phyloP scores from a whole-genome alignment of 2,329 filamentous ascomycete species.

The Stagonosporopsis tanaceti region DNA sequence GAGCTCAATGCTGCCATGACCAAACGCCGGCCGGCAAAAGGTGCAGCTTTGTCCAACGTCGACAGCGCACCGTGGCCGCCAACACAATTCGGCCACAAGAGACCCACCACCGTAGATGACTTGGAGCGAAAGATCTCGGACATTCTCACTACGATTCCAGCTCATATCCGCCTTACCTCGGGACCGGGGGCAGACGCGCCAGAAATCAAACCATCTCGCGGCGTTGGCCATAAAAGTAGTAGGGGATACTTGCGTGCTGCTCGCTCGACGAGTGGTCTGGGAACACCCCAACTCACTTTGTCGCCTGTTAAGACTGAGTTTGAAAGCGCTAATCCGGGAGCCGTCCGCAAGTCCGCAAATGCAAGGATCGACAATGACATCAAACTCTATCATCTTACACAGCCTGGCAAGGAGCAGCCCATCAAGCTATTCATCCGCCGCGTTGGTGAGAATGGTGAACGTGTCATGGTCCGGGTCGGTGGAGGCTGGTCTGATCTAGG shows the following conservation, averaged over 20 bases:
- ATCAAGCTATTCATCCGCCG: slow-evolving; percentile 95
- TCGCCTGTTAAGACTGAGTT: slow-evolving; percentile 48
- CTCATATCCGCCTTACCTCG: slow-evolving; percentile 75
- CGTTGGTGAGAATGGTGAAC: slow-evolving; percentile 87
- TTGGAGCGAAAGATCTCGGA: slow-evolving; percentile 82
- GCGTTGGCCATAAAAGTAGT: slow-evolving; percentile 39
- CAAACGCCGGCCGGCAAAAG: slow-evolving; percentile 47
- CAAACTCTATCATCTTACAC: slow-evolving; percentile 89
- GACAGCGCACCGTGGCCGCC: slow-evolving; percentile 45
- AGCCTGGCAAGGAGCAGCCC: slow-evolving; percentile 82
- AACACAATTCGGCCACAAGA: slow-evolving; percentile 43
- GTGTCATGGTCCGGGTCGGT: slow-evolving; percentile 97
- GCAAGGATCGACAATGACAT: slow-evolving; percentile 67
- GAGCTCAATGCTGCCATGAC: slow-evolving; percentile 55
- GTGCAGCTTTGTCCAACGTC: slow-evolving; percentile 50
- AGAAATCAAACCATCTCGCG: slow-evolving; percentile 40
- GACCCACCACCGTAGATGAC: slow-evolving; percentile 59
- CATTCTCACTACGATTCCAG: slow-evolving; percentile 79
- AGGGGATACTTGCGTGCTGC: slow-evolving; percentile 43
- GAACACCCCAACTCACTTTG: slow-evolving; percentile 48
- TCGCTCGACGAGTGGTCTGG: slow-evolving; percentile 43
- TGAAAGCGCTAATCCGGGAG: slow-evolving; percentile 34
- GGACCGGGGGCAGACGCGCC: slow-evolving; percentile 40
- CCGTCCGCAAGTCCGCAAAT: slow-evolving; percentile 41
- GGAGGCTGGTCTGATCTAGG: slow-evolving; percentile 98